Evolutionary conservation across 306 rosid genomes (phyloP).

Genomic region (Astragalus glycyphyllos): DNA sequence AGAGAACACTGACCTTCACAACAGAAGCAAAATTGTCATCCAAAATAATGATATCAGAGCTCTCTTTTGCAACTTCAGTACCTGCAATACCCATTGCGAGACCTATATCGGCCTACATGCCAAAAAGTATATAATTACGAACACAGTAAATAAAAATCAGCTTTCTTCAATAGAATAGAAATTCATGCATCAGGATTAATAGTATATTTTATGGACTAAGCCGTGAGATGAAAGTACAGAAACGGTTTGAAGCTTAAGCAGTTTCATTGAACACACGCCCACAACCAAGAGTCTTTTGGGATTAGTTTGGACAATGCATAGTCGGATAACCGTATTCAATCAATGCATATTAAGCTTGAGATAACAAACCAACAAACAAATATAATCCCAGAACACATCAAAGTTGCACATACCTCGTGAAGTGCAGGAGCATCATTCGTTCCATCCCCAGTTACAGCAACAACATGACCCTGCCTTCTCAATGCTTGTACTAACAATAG

Average conservation of each 20-base stretch:
- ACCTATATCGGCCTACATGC: conserved; percentile 83
- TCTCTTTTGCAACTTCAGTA: conserved; percentile 96
- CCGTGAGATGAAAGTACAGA: not conserved
- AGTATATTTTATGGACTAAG: not conserved
- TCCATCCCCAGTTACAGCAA: conserved; percentile 98
- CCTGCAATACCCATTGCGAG: conserved; percentile 96
- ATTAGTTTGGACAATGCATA: not conserved
- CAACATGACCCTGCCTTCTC: conserved; percentile 80
- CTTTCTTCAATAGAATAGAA: not conserved
- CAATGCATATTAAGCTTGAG: no score
- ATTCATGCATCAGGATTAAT: not conserved
- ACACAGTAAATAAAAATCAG: conserved; percentile 13
- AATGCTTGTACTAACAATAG: conserved; percentile 92
- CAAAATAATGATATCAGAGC: conserved; percentile 90
- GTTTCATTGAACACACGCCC: not conserved
- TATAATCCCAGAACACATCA: conserved; percentile 12
- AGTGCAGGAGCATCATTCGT: conserved; percentile 98
- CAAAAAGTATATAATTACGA: conserved; percentile 35
- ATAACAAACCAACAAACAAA: conserved; percentile 1
- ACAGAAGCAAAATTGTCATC: conserved; percentile 93
- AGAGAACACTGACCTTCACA: conserved; percentile 64
- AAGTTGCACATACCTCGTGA: conserved; percentile 70
- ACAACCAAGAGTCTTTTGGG: conserved; percentile 3
- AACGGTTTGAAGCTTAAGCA: not conserved
- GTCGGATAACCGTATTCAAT: no score